Evolutionary conservation across 1,284 basidiomycete genomes (phyloP), one percentile per base, ranked within the genome.

Genomic region (Trichosporon faecale): DNA sequence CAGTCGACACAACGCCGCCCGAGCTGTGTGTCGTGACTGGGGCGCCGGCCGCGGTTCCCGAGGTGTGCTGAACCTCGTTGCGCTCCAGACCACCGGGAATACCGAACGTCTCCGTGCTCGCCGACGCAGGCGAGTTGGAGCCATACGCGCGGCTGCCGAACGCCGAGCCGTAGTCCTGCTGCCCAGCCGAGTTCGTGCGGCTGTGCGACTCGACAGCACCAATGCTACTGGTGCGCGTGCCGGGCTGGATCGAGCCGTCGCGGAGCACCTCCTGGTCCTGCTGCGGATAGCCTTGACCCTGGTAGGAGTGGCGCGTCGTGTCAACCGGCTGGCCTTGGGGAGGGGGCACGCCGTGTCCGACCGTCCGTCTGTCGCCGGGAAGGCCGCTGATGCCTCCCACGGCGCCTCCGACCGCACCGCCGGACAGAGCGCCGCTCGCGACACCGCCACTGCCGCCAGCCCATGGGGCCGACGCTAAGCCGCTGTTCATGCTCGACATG

Each of bases 401-500:
- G 27, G 29, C 27, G 5, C 29, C 29, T 29, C 29, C 29, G 29
- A 14, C 16, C 3, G 55, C 11, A 12, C 27, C 27, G 55, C 55
- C 27, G 14, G 55, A 12, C 7, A 29, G 55, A 1, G 16, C 14
- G 12, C 55, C 27, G 27, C 25, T 7, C 3, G 55, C 14, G 55
- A 60, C 55, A 29, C 29, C 57, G 7, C 29, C 57, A 18, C 57
- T 61, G 27, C 27, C 57, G 31, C 18, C 57, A 3, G 57, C 57
- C 57, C 57, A 61, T 3, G 57, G 57, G 5, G 57, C 57, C 14
- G 57, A n/a, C 2, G 57, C 57, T 18, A 61, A 23, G 14, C 57
- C 57, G 57, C 57, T 61, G 29, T 61, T 61, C 27, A 61, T 31
- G 57, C 57, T 61, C 6, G 27, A 33, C 57, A 61, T 61, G 57